Evolutionary conservation across 108 stramenopile genomes (phyloP), one percentile per base, ranked within the genome.

Genomic region (Phaeodactylum tricornutum): DNA sequence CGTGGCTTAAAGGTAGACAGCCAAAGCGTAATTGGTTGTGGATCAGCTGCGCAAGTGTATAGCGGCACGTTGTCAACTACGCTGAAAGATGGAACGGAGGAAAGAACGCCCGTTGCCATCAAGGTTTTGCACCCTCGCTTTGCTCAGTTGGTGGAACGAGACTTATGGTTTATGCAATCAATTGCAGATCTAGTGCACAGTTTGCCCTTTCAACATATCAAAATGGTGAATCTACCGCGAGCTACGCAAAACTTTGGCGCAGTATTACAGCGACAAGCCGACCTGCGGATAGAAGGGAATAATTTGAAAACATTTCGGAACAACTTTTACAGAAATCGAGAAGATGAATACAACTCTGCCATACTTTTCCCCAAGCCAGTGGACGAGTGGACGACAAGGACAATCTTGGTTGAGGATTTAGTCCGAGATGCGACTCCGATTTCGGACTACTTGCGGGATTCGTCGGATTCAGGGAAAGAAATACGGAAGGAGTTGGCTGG

Each of bases 11-110:
- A 47, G 20, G 19, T 87, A 5, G 53, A 57, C n/a, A 11, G 43
- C 8, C 31, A 67, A 21, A 67, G 72, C 28, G 64, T 70, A 27
- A 71, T 88, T 61, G 92, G 92, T 8, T 85, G 83, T 43, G 92
- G 92, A 12, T 75, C 80, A 33, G 92, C 81, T 6, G 92, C 92
- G n/a, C 87, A 89, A 61, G 92, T 93, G 0, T 83, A 93, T 62
- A 59, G 53, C 32, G 87, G 72, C 9, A 72, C 52, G 8, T 55
- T 92, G 14, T 69, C 22, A 17, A 19, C 14, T 29, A 36, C 29
- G 4, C 22, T 56, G 21, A 28, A 4, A 44, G 53, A 33, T 37
- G 58, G 50, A 16, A 47, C 59, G 11, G 59, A 50, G 19, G 46
- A 42, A 6, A 16, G 53, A 7, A 25, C 24, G 28, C 36, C 42